These are phyloP conservation scores for Suhomyces tanzawaensis DNA, from an alignment of 805 yeast species.

Conservation along the genomic window DNA sequence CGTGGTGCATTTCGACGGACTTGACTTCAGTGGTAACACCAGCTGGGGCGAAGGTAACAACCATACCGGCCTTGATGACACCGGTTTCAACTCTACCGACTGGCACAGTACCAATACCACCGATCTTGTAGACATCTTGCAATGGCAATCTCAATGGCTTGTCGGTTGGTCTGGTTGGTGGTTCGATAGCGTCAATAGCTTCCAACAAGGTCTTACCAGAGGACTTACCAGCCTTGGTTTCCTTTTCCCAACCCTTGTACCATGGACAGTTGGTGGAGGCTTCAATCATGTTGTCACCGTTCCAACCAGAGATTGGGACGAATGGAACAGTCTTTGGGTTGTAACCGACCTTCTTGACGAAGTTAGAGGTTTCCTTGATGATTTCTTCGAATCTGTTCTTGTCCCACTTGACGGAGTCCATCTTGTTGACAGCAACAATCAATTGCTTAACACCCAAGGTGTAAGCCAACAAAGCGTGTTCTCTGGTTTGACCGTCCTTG, in stretches of 20 bases:
- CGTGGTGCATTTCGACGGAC: slow-evolving; percentile 89
- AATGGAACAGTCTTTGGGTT: slow-evolving; percentile 72
- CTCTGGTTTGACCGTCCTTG: slow-evolving; percentile 93
- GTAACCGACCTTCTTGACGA: slow-evolving; percentile 63
- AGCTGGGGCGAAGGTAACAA: slow-evolving; percentile 86
- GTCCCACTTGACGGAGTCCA: slow-evolving; percentile 90
- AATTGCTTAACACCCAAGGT: slow-evolving; percentile 86
- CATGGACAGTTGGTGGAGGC: slow-evolving; percentile 78
- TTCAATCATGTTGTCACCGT: slow-evolving; percentile 93
- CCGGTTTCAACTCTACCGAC: slow-evolving; percentile 95
- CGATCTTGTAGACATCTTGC: slow-evolving; percentile 90
- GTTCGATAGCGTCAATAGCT: slow-evolving; percentile 81
- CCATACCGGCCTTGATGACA: slow-evolving; percentile 87
- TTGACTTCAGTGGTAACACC: slow-evolving; percentile 88
- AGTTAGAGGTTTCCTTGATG: slow-evolving; percentile 71
- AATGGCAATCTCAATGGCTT: slow-evolving; percentile 88
- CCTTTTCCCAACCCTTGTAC: slow-evolving; percentile 85
- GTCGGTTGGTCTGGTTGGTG: slow-evolving; percentile 77
- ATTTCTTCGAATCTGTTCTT: slow-evolving; percentile 74
- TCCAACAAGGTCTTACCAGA: slow-evolving; percentile 82
- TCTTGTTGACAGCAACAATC: slow-evolving; percentile 90
- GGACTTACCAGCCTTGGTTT: slow-evolving; percentile 56
- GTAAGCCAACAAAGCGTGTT: slow-evolving; percentile 87
- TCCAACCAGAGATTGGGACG: slow-evolving; percentile 91
- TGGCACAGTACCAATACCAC: slow-evolving; percentile 91